Evolutionary conservation across 805 yeast species (phyloP).

Genomic region (Ogataea kodamae): DNA sequence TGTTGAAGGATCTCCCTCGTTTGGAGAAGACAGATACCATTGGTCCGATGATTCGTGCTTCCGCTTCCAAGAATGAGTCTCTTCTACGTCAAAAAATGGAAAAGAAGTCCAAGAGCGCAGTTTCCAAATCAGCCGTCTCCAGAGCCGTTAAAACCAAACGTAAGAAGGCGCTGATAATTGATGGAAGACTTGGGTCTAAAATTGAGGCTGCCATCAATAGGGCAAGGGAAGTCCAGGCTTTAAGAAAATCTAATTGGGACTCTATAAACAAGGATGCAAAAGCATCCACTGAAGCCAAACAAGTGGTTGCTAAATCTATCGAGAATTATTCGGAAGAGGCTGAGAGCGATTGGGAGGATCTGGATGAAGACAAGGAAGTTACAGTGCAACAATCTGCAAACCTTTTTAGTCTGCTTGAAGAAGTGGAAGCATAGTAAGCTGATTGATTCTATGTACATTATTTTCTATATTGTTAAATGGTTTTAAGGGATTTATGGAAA

Average conservation of each 20-base stretch:
- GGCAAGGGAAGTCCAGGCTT: slow-evolving; percentile 55
- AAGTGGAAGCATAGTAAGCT: slow-evolving; percentile 28
- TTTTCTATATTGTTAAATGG: slow-evolving; percentile 8
- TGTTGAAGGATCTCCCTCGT: slow-evolving; percentile 53
- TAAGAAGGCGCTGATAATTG: slow-evolving; percentile 48
- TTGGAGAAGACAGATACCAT: slow-evolving; percentile 56
- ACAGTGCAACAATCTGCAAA: slow-evolving; percentile 17
- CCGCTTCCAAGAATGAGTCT: slow-evolving; percentile 57
- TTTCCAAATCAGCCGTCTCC: slow-evolving; percentile 24
- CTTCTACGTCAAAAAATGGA: slow-evolving; percentile 55
- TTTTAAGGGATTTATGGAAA: slow-evolving; percentile 11
- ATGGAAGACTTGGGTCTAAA: slow-evolving; percentile 56
- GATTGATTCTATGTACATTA: slow-evolving; percentile 4
- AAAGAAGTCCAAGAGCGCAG: slow-evolving; percentile 22
- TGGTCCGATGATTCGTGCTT: slow-evolving; percentile 62
- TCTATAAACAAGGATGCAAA: slow-evolving; percentile 51
- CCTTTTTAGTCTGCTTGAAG: slow-evolving; percentile 26
- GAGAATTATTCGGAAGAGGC: slow-evolving; percentile 10
- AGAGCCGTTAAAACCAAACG: slow-evolving; percentile 35
- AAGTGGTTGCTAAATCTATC: slow-evolving; percentile 1
- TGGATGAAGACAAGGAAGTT: slow-evolving; percentile 17
- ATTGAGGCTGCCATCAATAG: slow-evolving; percentile 62
- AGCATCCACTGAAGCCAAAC: slow-evolving; percentile 21
- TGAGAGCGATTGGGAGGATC: slow-evolving; percentile 22
- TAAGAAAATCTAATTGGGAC: slow-evolving; percentile 75